These are phyloP conservation scores for Suillus discolor DNA, from an alignment of 768 basidiomycete species.

Conservation along the genomic window DNA sequence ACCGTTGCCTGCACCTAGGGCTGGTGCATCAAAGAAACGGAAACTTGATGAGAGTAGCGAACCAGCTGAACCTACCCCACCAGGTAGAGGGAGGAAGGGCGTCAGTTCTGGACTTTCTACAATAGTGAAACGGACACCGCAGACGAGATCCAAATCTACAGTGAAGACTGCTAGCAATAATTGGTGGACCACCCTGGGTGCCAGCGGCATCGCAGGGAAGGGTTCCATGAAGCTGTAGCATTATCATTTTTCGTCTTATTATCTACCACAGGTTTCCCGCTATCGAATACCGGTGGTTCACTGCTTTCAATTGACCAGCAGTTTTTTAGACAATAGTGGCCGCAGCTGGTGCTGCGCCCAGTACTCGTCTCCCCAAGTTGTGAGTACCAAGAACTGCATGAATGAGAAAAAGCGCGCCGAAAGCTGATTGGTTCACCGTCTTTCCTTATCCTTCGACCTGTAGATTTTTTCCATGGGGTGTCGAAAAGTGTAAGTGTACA, in stretches of 20 bases:
- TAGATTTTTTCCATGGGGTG: neutral
- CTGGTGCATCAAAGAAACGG: slow-evolving; percentile 18
- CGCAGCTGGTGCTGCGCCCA: neutral
- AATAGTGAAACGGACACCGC: slow-evolving; percentile 37
- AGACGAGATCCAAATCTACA: neutral
- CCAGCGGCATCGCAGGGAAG: neutral
- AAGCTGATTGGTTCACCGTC: neutral
- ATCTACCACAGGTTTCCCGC: neutral
- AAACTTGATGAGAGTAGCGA: slow-evolving; percentile 13
- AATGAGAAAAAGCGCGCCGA: neutral
- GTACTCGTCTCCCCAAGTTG: neutral
- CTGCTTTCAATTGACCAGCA: neutral
- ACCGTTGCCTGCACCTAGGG: neutral
- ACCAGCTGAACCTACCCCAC: slow-evolving; percentile 24
- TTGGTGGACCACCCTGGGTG: slow-evolving; percentile 3
- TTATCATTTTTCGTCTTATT: neutral
- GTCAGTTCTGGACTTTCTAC: slow-evolving; percentile 66
- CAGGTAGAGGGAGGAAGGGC: slow-evolving; percentile 61
- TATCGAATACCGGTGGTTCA: neutral
- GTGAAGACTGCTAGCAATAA: neutral
- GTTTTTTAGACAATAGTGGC: neutral
- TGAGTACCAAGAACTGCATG: neutral
- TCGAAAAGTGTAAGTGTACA: neutral
- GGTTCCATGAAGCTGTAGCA: slow-evolving; percentile 2
- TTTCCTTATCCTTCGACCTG: neutral